These are phyloP conservation scores for Marasmius fiardii DNA, from an alignment of 1,284 basidiomycete genomes.

Conservation along the genomic window DNA sequence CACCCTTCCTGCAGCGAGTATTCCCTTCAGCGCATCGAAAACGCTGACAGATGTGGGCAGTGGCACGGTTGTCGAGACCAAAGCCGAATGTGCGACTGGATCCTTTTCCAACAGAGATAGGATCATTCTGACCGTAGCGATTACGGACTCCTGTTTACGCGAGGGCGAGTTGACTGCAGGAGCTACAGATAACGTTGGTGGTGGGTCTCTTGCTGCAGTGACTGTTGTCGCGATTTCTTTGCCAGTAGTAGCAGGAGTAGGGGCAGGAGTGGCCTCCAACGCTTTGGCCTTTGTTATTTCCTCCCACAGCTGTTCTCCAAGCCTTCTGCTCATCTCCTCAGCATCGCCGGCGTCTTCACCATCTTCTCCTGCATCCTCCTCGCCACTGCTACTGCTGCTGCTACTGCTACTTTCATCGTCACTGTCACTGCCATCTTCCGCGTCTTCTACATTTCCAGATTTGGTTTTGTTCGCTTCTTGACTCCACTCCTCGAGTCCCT, in stretches of 20 bases:
- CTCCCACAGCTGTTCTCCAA: constrained; percentile 70
- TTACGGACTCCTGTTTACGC: constrained; percentile 49
- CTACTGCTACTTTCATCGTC: constrained; percentile 30
- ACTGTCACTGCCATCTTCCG: constrained; percentile 39
- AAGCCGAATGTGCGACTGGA: constrained; percentile 46
- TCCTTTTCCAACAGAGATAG: constrained; percentile 55
- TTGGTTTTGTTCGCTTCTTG: background rate
- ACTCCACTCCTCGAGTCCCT: background rate
- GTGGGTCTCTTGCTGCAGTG: background rate
- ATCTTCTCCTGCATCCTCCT: constrained; percentile 48
- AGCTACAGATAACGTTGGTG: background rate
- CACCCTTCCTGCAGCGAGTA: constrained; percentile 44
- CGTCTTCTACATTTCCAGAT: constrained; percentile 9
- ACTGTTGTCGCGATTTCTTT: background rate
- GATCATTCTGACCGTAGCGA: constrained; percentile 60
- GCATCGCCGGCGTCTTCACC: constrained; percentile 69
- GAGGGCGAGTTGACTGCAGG: background rate
- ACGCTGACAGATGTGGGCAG: constrained; percentile 46
- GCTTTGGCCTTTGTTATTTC: constrained; percentile 64
- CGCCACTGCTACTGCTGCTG: background rate
- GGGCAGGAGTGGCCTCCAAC: background rate
- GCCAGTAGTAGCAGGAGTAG: background rate
- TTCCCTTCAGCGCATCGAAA: constrained; percentile 48
- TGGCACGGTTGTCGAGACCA: constrained; percentile 47
- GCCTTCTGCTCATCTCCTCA: constrained; percentile 62